These are phyloP conservation scores for Acorus gramineus DNA, from an alignment of 106 monocot genomes.

Conservation along the genomic window DNA sequence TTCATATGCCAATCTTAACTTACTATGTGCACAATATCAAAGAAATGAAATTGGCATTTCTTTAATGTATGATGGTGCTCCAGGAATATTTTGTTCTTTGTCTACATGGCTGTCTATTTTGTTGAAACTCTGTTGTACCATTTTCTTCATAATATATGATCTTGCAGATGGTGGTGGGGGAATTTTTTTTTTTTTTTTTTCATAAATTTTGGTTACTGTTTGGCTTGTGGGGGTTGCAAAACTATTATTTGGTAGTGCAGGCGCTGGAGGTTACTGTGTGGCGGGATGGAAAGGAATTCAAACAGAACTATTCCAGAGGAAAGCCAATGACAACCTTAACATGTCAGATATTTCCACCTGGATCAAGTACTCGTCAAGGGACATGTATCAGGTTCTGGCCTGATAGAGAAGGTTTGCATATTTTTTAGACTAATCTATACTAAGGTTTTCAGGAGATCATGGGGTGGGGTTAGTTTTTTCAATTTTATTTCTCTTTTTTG, in stretches of 20 bases:
- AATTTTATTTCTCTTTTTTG: neutral
- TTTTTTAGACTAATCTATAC: neutral
- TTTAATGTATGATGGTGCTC: no score
- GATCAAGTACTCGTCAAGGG: constrained; percentile 40
- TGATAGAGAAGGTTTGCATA: constrained; percentile 63
- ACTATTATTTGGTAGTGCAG: constrained; percentile 16
- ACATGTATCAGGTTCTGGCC: constrained; percentile 94
- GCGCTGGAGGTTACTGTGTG: constrained; percentile 87
- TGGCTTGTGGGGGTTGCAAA: neutral
- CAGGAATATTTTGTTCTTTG: no score
- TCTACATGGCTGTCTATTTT: no score
- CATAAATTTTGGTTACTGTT: neutral
- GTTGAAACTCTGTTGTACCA: no score
- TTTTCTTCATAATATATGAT: no score
- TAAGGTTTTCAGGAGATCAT: no score
- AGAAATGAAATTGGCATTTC: no score
- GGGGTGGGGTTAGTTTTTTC: neutral
- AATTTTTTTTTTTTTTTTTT: no score
- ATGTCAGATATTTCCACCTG: constrained; percentile 25
- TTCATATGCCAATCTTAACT: no score
- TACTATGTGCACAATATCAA: no score
- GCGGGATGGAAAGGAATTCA: constrained; percentile 78
- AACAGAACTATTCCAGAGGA: constrained; percentile 76
- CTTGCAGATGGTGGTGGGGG: no score
- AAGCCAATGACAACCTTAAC: constrained; percentile 66